Evolutionary conservation across 2,329 filamentous ascomycete species (phyloP).

Genomic region (Colletotrichum shisoi): DNA sequence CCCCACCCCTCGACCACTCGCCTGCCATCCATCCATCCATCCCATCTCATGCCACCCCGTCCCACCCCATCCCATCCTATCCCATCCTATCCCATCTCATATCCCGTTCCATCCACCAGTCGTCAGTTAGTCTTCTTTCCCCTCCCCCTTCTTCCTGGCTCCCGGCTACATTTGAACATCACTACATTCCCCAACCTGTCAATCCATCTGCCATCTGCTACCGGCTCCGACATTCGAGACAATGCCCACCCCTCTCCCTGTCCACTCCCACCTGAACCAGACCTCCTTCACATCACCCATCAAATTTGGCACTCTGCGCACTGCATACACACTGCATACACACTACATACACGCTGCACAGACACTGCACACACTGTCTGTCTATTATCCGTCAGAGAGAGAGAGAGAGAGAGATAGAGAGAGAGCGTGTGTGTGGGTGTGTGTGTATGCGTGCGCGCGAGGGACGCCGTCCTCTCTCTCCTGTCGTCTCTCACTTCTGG

Average conservation of each 20-base stretch:
- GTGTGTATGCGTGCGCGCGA: neutral
- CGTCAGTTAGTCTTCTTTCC: slow-evolving; percentile 9
- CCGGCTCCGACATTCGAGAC: slow-evolving; percentile 38
- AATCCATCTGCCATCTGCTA: slow-evolving; percentile 27
- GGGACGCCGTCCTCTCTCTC: neutral
- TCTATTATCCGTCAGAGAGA: neutral
- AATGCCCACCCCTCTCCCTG: slow-evolving; percentile 32
- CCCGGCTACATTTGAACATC: slow-evolving; percentile 32
- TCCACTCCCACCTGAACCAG: slow-evolving; percentile 39
- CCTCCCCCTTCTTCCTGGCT: slow-evolving; percentile 30
- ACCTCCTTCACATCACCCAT: slow-evolving; percentile 37
- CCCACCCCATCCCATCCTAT: neutral
- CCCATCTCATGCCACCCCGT: slow-evolving; percentile 5
- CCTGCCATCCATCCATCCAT: slow-evolving; percentile 8
- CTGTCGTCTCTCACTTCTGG: slow-evolving; percentile 21
- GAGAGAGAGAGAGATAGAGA: neutral
- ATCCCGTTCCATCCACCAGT: slow-evolving; percentile 1
- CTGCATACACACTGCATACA: neutral
- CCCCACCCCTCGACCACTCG: neutral
- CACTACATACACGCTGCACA: neutral
- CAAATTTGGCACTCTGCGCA: slow-evolving; percentile 33
- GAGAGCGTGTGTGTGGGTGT: neutral
- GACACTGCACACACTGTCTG: neutral
- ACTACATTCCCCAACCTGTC: too few species aligned
- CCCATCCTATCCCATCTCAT: slow-evolving; percentile 12